phyloP scores from a whole-genome alignment of 108 stramenopile genomes.

The Pseudonitzschia multistriata region DNA sequence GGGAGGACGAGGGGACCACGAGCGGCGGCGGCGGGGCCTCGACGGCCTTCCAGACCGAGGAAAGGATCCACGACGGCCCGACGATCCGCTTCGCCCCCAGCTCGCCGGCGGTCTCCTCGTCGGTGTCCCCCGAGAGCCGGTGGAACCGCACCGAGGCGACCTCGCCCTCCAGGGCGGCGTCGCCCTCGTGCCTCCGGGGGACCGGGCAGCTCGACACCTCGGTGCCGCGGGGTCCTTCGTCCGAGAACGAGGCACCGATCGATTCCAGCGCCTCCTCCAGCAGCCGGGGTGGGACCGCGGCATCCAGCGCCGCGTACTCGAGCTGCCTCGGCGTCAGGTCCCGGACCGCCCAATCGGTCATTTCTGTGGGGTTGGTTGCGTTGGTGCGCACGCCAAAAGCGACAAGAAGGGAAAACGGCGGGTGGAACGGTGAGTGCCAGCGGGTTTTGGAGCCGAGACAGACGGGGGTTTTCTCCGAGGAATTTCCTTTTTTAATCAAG shows the following conservation, averaged over 20 bases:
- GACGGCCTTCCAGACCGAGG: conserved; percentile 22
- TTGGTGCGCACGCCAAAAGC: no score
- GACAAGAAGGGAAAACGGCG: not conserved
- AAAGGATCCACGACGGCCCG: conserved; percentile 17
- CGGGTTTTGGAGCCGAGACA: not conserved
- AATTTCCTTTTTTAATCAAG: not conserved
- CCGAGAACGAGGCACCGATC: conserved; percentile 2
- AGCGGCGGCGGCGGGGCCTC: not conserved
- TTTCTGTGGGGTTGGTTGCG: not conserved
- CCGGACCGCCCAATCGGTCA: conserved; percentile 43
- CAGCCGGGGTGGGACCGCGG: conserved; percentile 29
- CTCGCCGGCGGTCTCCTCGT: conserved; percentile 4
- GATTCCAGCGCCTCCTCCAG: conserved; percentile 21
- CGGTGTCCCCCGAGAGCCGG: conserved; percentile 1
- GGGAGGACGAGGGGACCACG: no score
- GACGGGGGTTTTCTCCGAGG: not conserved
- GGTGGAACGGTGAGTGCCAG: not conserved
- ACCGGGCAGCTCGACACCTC: not conserved
- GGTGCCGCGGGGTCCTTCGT: not conserved
- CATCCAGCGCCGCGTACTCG: conserved; percentile 53
- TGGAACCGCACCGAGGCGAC: conserved; percentile 15
- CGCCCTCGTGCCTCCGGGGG: conserved; percentile 14
- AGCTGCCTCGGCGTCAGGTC: conserved; percentile 28
- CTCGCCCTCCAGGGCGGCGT: conserved; percentile 13
- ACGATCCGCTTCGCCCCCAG: conserved; percentile 26